phyloP scores from a whole-genome alignment of 495 filamentous ascomycete genomes.

The Halenospora varia region DNA sequence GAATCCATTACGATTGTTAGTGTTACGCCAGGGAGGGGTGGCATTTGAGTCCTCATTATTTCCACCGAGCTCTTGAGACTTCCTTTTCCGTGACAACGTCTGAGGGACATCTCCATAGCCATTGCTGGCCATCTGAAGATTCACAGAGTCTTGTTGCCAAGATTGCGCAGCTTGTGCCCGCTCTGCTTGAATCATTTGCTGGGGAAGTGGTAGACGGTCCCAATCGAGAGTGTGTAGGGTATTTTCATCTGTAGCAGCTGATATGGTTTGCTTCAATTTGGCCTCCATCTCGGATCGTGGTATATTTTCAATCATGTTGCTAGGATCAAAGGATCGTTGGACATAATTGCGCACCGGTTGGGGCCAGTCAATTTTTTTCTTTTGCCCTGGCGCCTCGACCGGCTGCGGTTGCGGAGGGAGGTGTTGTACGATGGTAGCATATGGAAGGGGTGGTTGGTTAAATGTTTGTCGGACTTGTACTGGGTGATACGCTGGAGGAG shows the following conservation, averaged over 20 bases:
- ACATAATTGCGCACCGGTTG: conserved; percentile 76
- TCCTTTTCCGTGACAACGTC: conserved; percentile 61
- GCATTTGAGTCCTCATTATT: conserved; percentile 39
- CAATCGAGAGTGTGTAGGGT: conserved; percentile 73
- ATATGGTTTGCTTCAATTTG: conserved; percentile 83
- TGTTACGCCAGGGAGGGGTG: conserved; percentile 69
- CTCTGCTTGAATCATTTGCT: conserved; percentile 77
- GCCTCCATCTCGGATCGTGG: conserved; percentile 66
- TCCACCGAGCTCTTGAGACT: conserved; percentile 59
- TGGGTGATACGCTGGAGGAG: conserved; percentile 43
- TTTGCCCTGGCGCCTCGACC: conserved; percentile 27
- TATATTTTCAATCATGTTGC: conserved; percentile 63
- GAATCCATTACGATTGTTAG: conserved; percentile 58
- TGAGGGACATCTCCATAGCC: conserved; percentile 7
- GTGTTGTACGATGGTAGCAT: conserved; percentile 40
- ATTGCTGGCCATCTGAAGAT: conserved; percentile 14
- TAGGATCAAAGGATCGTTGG: conserved; percentile 73
- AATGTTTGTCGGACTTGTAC: conserved; percentile 36
- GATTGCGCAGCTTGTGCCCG: conserved; percentile 42
- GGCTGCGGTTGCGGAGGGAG: conserved; percentile 16
- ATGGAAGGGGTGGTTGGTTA: conserved; percentile 30
- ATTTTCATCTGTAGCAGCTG: conserved; percentile 65
- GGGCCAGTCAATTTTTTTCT: conserved; percentile 70
- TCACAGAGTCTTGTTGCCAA: conserved; percentile 26
- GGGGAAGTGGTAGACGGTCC: conserved; percentile 79